Base-by-base conservation (phyloP, 208 protist species). In the Wallacemonas collosoma region DNA sequence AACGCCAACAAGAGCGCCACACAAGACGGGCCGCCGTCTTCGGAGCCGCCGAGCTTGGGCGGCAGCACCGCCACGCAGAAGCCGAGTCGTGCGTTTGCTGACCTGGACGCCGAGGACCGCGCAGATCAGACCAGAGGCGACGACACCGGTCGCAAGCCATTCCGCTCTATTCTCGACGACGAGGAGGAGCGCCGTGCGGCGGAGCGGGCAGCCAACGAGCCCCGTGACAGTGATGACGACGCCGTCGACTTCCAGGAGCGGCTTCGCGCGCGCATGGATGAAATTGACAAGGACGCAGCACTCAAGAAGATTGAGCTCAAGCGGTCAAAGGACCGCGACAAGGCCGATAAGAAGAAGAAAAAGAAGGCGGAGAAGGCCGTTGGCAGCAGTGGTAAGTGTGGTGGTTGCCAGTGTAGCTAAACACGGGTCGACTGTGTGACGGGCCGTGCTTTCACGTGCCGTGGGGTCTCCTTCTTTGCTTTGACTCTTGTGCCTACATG, bases 241-340 rank as follows among this genome's bases (percentile, higher is more conserved):
- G 73, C 58, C 14, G 67, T 17, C 26, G 58, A 36, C 36, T 57
- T 78, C 50, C 73, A 78, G 8, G 47, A 50, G n/a, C 58, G 54
- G n/a, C 41, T 78, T 43, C 53, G 61, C 3, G 54, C 71, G 1
- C 73, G 73, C 41, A 73, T 78, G 65, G 68, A 68, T 35, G 66
- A 78, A 26, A 69, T 78, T 41, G 76, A 74, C 39, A 68, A 72
- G 38, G 71, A 75, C 43, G 64, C 68, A 15, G 26, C 44, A 3
- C 43, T 66, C 17, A 58, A 80, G 41, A 71, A 51, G 12, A 54
- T 51, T 11, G 56, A 53, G 26, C 7, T 44, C 36, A 63, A 63
- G 39, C 57, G 57, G 9, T 63, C 58, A 14, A 63, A 50, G 1
- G 67, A 69, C 12, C 58, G 54, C 9, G 68, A 61, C 3, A 73